Percentiles rank a stretch among this genome's conserved stretches.
These are phyloP conservation scores for Psilocybe cyanescens DNA, from an alignment of 768 basidiomycete species.

Conservation along the genomic window DNA sequence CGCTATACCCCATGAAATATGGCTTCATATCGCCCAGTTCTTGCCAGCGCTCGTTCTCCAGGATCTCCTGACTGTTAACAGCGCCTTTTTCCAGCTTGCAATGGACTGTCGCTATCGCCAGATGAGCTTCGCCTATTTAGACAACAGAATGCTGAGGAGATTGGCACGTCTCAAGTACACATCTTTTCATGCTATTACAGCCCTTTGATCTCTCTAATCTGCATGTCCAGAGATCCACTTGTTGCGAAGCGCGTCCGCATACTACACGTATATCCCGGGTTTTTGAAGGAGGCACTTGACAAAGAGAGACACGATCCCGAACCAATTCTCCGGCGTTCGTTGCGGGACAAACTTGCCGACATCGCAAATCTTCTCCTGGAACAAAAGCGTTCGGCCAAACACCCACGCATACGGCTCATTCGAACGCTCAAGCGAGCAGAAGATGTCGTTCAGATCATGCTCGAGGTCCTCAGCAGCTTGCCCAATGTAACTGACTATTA, in stretches of 20 bases:
- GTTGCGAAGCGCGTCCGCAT: slow-evolving; percentile 53
- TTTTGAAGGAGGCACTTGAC: slow-evolving; percentile 44
- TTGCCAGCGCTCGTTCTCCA: slow-evolving; percentile 35
- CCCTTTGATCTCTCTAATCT: background rate
- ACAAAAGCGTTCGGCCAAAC: slow-evolving; percentile 29
- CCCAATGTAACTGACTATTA: slow-evolving; percentile 53
- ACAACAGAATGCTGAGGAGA: slow-evolving; percentile 45
- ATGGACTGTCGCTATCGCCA: slow-evolving; percentile 54
- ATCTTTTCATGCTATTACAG: background rate
- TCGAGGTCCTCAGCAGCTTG: slow-evolving; percentile 45
- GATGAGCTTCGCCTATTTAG: slow-evolving; percentile 53
- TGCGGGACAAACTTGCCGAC: slow-evolving; percentile 33
- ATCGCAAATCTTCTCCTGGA: slow-evolving; percentile 38
- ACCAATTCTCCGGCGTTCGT: slow-evolving; percentile 23
- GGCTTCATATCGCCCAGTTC: slow-evolving; percentile 39
- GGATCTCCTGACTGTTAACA: slow-evolving; percentile 40
- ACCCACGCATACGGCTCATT: slow-evolving; percentile 29
- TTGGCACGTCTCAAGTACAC: slow-evolving; percentile 41
- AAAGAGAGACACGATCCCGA: slow-evolving; percentile 21
- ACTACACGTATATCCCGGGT: slow-evolving; percentile 51
- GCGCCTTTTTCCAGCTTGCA: slow-evolving; percentile 39
- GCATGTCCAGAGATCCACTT: slow-evolving; percentile 42
- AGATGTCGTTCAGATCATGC: slow-evolving; percentile 43
- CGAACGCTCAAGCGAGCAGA: slow-evolving; percentile 35
- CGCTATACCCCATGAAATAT: slow-evolving; percentile 36